phyloP scores from a whole-genome alignment of 768 basidiomycete species.

The Krasilnikovozyma curviuscula region DNA sequence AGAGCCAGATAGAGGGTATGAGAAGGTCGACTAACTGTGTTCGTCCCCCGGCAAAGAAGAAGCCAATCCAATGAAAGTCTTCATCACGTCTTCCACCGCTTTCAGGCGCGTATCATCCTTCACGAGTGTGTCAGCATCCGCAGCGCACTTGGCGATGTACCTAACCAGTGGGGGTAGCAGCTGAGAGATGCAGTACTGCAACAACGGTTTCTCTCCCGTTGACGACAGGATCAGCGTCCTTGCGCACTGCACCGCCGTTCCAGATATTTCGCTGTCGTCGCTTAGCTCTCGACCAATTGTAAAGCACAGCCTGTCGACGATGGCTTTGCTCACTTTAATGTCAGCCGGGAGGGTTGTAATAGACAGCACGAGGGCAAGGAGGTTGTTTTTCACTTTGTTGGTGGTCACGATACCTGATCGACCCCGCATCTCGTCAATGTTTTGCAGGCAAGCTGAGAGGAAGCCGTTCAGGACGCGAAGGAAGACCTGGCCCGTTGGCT shows the following conservation, averaged over 20 bases:
- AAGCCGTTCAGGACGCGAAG: conserved; percentile 36
- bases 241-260: conserved; percentile 75
- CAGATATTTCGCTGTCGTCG: conserved; percentile 39
- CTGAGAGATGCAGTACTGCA: conserved; percentile 51
- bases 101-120: conserved; percentile 37
- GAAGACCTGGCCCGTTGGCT: conserved; percentile 3
- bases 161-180: conserved; percentile 67
- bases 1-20: neutral
- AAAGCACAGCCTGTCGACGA: conserved; percentile 69
- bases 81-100: conserved; percentile 61
- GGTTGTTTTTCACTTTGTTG: conserved; percentile 75
- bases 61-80: conserved; percentile 51
- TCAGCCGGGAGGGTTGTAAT: conserved; percentile 55
- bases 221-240: conserved; percentile 65
- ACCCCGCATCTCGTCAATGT: conserved; percentile 86
- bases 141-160: conserved; percentile 51
- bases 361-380: conserved; percentile 66
- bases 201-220: conserved; percentile 40
- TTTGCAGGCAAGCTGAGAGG: conserved; percentile 62
- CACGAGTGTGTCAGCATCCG: conserved; percentile 37
- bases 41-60: conserved; percentile 38
- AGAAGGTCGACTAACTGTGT: conserved; percentile 34
- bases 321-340: conserved; percentile 47
- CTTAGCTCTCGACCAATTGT: conserved; percentile 61
- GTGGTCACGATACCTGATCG: conserved; percentile 55